These are phyloP conservation scores for Arthrobotrys entomopaga DNA, from an alignment of 2,329 filamentous ascomycete genomes.

Conservation along the genomic window DNA sequence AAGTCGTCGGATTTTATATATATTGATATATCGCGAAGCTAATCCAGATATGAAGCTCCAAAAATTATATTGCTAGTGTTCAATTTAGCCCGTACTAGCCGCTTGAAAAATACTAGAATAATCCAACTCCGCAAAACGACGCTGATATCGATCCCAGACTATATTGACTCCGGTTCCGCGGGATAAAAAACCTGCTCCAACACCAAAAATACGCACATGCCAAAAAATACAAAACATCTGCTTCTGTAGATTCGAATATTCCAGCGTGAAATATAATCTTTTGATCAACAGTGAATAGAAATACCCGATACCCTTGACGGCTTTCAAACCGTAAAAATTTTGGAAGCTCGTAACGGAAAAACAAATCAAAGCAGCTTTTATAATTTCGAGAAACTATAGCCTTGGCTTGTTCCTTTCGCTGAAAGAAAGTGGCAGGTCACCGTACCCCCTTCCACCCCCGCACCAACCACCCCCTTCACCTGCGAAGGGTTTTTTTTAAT, in stretches of 20 bases:
- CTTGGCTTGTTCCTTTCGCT: slow-evolving; percentile 21
- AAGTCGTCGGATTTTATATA: too few relatives aligned
- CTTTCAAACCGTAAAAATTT: neutral
- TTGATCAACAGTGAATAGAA: slow-evolving; percentile 13
- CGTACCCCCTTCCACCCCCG: slow-evolving; percentile 13
- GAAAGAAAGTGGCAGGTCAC: slow-evolving; percentile 42
- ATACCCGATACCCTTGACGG: slow-evolving; percentile 6
- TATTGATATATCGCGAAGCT: neutral
- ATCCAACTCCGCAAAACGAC: slow-evolving; percentile 41
- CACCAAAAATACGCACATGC: neutral
- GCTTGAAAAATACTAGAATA: slow-evolving; percentile 3
- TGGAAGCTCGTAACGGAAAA: slow-evolving; percentile 22
- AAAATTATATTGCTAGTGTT: neutral
- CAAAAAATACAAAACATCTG: neutral
- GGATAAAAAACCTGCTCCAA: slow-evolving; percentile 16
- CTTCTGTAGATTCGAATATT: slow-evolving; percentile 12
- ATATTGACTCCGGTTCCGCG: slow-evolving; percentile 37
- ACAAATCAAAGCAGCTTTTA: slow-evolving; percentile 13
- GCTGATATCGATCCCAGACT: slow-evolving; percentile 36
- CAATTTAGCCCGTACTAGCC: neutral
- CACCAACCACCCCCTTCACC: slow-evolving; percentile 29
- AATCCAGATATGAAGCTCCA: slow-evolving; percentile 15
- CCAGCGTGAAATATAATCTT: slow-evolving; percentile 7
- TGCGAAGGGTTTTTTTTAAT: slow-evolving; percentile 13
- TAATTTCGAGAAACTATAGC: slow-evolving; percentile 50